Evolutionary conservation across 2,329 filamentous ascomycete genomes (phyloP).

Genomic region (Chaetomiaceae sp.): DNA sequence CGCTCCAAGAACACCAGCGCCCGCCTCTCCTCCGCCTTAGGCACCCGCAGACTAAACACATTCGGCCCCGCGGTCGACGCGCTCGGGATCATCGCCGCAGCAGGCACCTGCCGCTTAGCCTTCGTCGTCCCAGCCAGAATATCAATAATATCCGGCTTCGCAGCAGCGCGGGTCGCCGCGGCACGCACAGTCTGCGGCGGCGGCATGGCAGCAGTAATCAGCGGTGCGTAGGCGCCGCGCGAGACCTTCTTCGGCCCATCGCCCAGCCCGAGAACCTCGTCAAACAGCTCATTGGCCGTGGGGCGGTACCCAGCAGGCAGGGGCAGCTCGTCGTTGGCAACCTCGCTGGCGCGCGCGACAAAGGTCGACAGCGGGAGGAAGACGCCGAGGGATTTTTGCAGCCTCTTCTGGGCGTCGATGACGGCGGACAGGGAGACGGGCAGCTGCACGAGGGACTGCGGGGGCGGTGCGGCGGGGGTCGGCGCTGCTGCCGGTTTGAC

Average conservation of each 20-base stretch:
- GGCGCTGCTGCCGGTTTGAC: constrained; percentile 35
- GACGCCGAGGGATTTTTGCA: constrained; percentile 71
- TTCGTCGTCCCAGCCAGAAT: constrained; percentile 50
- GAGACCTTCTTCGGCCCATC: constrained; percentile 38
- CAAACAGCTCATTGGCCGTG: constrained; percentile 77
- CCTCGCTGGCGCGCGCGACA: constrained; percentile 72
- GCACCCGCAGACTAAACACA: constrained; percentile 75
- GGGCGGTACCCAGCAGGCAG: constrained; percentile 57
- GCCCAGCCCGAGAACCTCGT: constrained; percentile 73
- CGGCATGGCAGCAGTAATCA: constrained; percentile 55
- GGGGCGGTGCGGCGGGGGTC: constrained; percentile 36
- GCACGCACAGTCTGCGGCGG: constrained; percentile 36
- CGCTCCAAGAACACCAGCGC: constrained; percentile 78
- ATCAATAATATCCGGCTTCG: constrained; percentile 76
- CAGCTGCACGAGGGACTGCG: constrained; percentile 61
- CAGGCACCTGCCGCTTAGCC: constrained; percentile 8
- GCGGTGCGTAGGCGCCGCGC: constrained; percentile 62
- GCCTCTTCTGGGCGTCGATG: constrained; percentile 70
- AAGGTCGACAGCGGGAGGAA: constrained; percentile 81
- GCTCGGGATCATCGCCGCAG: constrained; percentile 36
- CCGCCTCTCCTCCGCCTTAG: constrained; percentile 72
- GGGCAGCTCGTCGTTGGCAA: constrained; percentile 84
- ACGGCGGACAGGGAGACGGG: constrained; percentile 75
- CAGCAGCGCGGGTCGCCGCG: constrained; percentile 19
- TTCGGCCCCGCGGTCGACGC: constrained; percentile 58